A percentile compares a stretch with the other conserved stretches of the same genome.
These are phyloP conservation scores for Ceratocystis diversiconidia DNA, from an alignment of 2,329 filamentous ascomycete species.

Conservation along the genomic window DNA sequence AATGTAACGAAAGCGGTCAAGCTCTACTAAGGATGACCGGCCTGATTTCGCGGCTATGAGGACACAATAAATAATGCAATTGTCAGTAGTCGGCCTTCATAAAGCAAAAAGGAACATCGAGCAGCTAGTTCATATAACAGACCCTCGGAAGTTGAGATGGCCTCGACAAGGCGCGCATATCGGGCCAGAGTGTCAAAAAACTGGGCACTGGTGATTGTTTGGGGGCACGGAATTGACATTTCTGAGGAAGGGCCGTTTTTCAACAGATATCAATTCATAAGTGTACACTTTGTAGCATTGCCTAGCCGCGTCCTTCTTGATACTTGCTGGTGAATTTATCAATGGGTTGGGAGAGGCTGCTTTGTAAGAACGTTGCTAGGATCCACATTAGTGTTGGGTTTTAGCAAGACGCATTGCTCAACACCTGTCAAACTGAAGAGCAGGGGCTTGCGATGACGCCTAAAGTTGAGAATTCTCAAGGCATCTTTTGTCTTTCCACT, in stretches of 20 bases:
- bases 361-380: neutral
- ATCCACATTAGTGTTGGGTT: neutral
- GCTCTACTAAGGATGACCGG: constrained; percentile 37
- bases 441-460: neutral
- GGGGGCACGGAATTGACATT: neutral
- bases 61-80: neutral
- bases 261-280: no score
- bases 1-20: constrained; percentile 47
- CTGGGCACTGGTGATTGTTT: constrained; percentile 7
- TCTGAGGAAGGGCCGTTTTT: neutral
- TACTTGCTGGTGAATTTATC: no score
- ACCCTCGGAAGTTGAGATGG: constrained; percentile 14
- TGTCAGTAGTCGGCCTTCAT: neutral
- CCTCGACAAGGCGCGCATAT: constrained; percentile 9
- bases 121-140: neutral
- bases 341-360: neutral
- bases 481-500: neutral
- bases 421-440: constrained; percentile 5
- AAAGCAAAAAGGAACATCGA: neutral
- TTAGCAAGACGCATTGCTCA: neutral
- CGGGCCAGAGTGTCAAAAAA: constrained; percentile 10
- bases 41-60: constrained; percentile 31
- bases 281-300: no score
- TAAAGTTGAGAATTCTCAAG: neutral
- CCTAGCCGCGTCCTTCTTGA: no score